Evolutionary conservation across 2,329 filamentous ascomycete species (phyloP), one percentile per base, ranked within the genome.

Genomic region (Claviceps purpurea): DNA sequence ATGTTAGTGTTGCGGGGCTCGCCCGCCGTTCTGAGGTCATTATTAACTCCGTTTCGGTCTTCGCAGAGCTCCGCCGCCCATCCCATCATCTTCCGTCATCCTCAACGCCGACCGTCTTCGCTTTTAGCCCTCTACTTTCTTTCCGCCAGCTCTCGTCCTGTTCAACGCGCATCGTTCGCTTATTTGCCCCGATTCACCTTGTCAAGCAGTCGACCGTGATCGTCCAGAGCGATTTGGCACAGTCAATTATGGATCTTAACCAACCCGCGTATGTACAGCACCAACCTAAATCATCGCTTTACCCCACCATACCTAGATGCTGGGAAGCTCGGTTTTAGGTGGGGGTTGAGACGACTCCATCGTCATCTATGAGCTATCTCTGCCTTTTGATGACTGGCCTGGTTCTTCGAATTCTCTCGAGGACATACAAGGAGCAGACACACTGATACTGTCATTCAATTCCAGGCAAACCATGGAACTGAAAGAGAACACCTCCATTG

Each of bases 401-500:
- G 13, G n/a, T 22, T 39, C 49, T 39, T 16, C 42, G 24, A 44
- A 20, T 24, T 22, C 3, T 44, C 20, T 14, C 16, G 5, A 14
- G 24, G 26, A 26, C 37, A 34, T 34, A 11, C 10, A 34, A 10
- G 30, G 30, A 34, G 30, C 30, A 34, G 39, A 50, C 34, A 11
- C 47, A 47, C 55, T 58, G 53, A 58, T 54, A 52, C 43, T 22
- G 11, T 26, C 14, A 26, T 24, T 47, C 40, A 41, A 34, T 34
- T 52, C 34, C 49, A 58, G 59, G 69, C 95, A 89, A 67, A 83
- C 81, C 64, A 78, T 94, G 72, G 93, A 98, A 81, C 84, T 98
- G 66, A 98, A 96, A 79, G 89, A 97, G 67, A 94, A 98, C 79
- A 98, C 93, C 59, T 81, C 90, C 67, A 94, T 98, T 64, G 81